phyloP scores from a whole-genome alignment of 2,329 filamentous ascomycete genomes.

The Colletotrichum destructivum region DNA sequence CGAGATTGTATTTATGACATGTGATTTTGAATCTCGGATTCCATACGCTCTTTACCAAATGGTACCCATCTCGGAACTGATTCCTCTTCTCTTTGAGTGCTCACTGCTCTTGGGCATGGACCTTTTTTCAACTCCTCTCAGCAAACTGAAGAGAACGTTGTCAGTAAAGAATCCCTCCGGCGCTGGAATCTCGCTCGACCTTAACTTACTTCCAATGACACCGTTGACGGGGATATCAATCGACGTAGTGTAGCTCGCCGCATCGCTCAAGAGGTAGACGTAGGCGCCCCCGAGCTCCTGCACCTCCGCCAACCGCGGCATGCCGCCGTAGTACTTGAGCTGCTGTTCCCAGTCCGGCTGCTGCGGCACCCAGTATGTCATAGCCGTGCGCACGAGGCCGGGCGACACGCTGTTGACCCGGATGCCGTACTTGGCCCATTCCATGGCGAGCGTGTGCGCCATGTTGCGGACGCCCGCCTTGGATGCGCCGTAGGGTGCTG shows the following conservation, averaged over 20 bases:
- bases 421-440: constrained; percentile 63
- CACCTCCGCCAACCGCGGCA: constrained; percentile 60
- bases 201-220: constrained; percentile 49
- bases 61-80: no score
- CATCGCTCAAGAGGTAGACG: constrained; percentile 69
- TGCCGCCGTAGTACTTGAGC: constrained; percentile 72
- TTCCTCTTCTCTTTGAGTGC: no score
- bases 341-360: constrained; percentile 69
- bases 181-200: not conserved
- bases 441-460: constrained; percentile 60
- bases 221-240: constrained; percentile 66
- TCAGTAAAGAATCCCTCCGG: no score
- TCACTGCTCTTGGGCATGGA: not conserved
- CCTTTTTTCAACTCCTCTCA: not conserved
- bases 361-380: constrained; percentile 66
- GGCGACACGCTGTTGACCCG: constrained; percentile 64
- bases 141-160: not conserved
- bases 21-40: no score
- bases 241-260: constrained; percentile 64
- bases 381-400: constrained; percentile 59
- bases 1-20: not conserved
- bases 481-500: constrained; percentile 62
- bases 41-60: no score
- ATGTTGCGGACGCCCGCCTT: constrained; percentile 61
- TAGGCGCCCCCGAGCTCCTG: constrained; percentile 70